These are phyloP conservation scores for Mycena albidolilacea DNA, from an alignment of 768 basidiomycete genomes.

Conservation along the genomic window DNA sequence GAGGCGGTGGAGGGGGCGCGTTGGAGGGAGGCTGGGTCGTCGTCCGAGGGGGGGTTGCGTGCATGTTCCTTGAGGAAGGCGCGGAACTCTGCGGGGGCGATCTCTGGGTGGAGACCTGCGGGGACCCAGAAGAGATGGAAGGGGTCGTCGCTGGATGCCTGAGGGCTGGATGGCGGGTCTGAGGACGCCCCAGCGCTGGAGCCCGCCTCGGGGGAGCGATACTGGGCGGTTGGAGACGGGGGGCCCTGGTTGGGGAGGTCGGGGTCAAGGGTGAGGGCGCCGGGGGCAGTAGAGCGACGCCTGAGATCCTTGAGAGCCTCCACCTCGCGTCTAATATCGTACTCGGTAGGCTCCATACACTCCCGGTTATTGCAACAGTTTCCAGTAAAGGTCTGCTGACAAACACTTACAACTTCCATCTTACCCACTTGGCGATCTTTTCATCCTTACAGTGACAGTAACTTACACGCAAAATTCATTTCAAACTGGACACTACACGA, in stretches of 20 bases:
- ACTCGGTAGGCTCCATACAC: conserved; percentile 81
- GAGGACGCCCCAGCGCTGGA: conserved; percentile 51
- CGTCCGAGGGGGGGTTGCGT: conserved; percentile 69
- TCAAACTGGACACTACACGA: too few relatives aligned
- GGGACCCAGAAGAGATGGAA: conserved; percentile 99
- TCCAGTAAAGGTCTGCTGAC: too few relatives aligned
- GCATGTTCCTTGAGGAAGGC: conserved; percentile 96
- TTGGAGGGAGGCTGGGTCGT: conserved; percentile 50
- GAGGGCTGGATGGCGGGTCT: conserved; percentile 45
- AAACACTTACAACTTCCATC: too few relatives aligned
- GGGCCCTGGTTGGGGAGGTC: conserved; percentile 88
- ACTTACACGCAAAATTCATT: too few relatives aligned
- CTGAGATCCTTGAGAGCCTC: conserved; percentile 88
- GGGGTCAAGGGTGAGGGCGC: conserved; percentile 89
- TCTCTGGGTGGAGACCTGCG: conserved; percentile 95
- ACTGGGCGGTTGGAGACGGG: conserved; percentile 66
- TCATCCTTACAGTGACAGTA: too few relatives aligned
- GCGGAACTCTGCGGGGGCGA: conserved; percentile 96
- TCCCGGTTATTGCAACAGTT: too few relatives aligned
- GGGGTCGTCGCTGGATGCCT: conserved; percentile 76
- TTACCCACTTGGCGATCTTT: too few relatives aligned
- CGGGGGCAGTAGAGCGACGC: conserved; percentile 87
- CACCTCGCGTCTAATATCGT: conserved; percentile 92
- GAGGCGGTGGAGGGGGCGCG: conserved; percentile 64
- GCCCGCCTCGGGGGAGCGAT: conserved; percentile 52